Conservation (phyloP, 345 rosid species). For the Brassica rapa region DNA sequence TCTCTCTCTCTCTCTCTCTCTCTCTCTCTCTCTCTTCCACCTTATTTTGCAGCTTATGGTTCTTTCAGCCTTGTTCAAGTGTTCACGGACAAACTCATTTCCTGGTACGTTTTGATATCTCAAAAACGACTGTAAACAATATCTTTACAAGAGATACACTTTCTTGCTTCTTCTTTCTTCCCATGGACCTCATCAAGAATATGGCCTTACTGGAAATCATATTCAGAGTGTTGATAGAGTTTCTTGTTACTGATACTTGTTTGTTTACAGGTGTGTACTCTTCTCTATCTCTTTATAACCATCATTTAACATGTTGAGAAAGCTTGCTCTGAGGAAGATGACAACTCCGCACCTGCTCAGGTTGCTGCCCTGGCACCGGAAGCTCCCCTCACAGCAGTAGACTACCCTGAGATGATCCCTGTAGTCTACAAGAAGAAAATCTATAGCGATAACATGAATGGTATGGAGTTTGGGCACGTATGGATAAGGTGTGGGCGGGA, state of each 20-base stretch:
- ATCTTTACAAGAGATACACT: background rate
- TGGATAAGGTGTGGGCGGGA: no score
- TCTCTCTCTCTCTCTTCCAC: no score
- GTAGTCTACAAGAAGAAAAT: no score
- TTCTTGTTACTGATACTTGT: background rate
- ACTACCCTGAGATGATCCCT: no score
- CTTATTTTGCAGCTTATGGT: slow-evolving; percentile 73
- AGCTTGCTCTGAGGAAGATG: background rate
- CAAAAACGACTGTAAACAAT: no score
- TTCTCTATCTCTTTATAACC: background rate
- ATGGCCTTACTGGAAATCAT: background rate
- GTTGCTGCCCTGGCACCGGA: no score
- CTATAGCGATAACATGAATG: no score
- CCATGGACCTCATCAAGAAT: background rate
- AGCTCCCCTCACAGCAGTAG: no score
- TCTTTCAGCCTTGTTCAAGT: slow-evolving; percentile 76
- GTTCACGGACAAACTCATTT: slow-evolving; percentile 60
- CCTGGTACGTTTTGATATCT: slow-evolving; percentile 48
- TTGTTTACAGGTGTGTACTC: slow-evolving; percentile 45
- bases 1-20: no score
- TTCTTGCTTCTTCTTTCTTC: background rate
- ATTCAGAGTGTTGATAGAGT: no score
- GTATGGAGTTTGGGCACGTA: no score
- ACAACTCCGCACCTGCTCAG: no score
- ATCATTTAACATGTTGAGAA: background rate